These are phyloP conservation scores for Kluyveromyces dobzhanskii DNA, from an alignment of 805 yeast species.

Conservation along the genomic window DNA sequence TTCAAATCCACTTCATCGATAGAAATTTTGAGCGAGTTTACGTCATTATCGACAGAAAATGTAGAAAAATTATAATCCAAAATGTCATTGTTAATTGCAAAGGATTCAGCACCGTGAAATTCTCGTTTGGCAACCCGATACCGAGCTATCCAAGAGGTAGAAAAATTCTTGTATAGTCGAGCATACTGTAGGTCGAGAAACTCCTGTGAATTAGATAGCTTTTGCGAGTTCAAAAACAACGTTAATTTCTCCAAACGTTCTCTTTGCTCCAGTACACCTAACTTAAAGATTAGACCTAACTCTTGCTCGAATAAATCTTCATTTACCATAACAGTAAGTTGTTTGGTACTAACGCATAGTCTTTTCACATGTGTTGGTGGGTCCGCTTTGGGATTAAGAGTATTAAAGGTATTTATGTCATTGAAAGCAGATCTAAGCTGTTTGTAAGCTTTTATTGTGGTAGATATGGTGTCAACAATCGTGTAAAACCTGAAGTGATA, in stretches of 20 bases:
- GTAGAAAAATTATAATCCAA: constrained; percentile 1
- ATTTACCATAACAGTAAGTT: constrained; percentile 42
- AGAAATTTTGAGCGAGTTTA: constrained; percentile 8
- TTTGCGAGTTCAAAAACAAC: constrained; percentile 17
- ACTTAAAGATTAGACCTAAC: constrained; percentile 46
- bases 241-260: constrained; percentile 36
- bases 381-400: constrained; percentile 22
- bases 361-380: constrained; percentile 31
- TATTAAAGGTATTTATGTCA: constrained; percentile 23
- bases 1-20: constrained; percentile 18
- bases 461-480: constrained; percentile 42
- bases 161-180: constrained; percentile 28
- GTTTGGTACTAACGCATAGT: constrained; percentile 34
- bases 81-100: background rate
- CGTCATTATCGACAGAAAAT: background rate
- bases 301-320: constrained; percentile 62
- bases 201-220: background rate
- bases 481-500: constrained; percentile 36
- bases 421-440: constrained; percentile 39
- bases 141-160: constrained; percentile 35
- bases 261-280: constrained; percentile 51
- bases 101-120: constrained; percentile 22
- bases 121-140: constrained; percentile 23
- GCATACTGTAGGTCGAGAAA: constrained; percentile 7
- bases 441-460: constrained; percentile 38